Evolutionary conservation across 164 flowering plant species (phyloP), one percentile per base, ranked within the genome.

Genomic region (Magnolia officinalis): DNA sequence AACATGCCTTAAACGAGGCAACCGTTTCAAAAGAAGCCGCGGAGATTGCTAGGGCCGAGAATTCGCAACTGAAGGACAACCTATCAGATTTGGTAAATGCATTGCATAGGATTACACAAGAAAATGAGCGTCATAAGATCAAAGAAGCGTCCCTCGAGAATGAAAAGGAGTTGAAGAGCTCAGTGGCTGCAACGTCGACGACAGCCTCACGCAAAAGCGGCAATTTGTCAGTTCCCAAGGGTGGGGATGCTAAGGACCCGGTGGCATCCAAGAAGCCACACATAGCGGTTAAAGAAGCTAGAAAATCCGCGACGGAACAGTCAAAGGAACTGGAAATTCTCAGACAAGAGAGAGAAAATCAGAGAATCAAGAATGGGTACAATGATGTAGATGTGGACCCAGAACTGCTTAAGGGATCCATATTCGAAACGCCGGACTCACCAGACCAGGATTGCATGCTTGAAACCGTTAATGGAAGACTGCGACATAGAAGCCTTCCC

Each of bases 1-100:
- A 91, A 70, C 97, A 94, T 79, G 98, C 97, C 24, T 21, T 94
- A 2, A 91, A 87, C 63, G 99, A 96, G 76, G 86, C 98, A 10
- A 87, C 84, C 73, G 90, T 84, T 14, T 93, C 98, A 0, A 96
- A 91, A 76, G 97, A 90, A 77, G 99, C 92, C 24, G 86, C 97
- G 6, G 88, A 80, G 37, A 87, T 96, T 70, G 98, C 97, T 14
- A 82, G 75, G 73, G 83, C 78, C 0, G 98, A 96, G 67, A 92
- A 92, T 78, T 87, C 91, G 10, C 85, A 84, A 26, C 89, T 96
- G 67, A 87, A 92, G 72, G 97, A 94, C 77, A 71, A 70, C 70
- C 79, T 89, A 18, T 68, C 84, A 2, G 95, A 88, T 7, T 91
- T 89, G 81, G 92, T 91, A 14, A 82, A 80, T 63, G 83, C 84